Evolutionary conservation across 768 basidiomycete genomes (phyloP).

Genomic region (Daedalea quercina): DNA sequence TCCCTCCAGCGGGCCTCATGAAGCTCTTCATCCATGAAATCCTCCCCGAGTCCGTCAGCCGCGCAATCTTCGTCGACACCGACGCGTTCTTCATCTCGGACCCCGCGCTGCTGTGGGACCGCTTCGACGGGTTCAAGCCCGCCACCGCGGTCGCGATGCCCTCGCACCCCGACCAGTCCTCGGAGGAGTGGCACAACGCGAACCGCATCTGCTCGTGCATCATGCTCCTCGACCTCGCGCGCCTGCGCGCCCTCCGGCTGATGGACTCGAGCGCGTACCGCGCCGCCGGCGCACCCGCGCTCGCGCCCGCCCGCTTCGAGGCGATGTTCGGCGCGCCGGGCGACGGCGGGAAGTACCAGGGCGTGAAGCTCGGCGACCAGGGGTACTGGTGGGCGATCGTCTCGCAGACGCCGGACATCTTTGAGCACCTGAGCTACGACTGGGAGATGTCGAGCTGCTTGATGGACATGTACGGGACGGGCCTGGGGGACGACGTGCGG

Average conservation of each 20-base stretch:
- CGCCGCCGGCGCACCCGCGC: conserved; percentile 20
- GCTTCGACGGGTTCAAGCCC: conserved; percentile 28
- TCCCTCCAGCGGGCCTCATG: conserved; percentile 38
- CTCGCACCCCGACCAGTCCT: conserved; percentile 35
- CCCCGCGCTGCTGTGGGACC: conserved; percentile 39
- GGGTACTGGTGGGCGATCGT: conserved; percentile 51
- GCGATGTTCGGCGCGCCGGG: conserved; percentile 37
- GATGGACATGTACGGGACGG: conserved; percentile 37
- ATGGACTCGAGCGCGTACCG: conserved; percentile 41
- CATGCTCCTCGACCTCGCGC: conserved; percentile 44
- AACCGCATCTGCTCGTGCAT: conserved; percentile 45
- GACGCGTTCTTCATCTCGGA: conserved; percentile 45
- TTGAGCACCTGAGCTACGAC: conserved; percentile 36
- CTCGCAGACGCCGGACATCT: conserved; percentile 33
- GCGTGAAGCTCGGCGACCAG: conserved; percentile 45
- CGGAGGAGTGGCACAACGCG: conserved; percentile 37
- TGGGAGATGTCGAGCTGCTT: conserved; percentile 46
- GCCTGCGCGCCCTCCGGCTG: conserved; percentile 34
- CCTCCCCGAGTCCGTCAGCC: conserved; percentile 34
- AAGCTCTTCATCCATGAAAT: conserved; percentile 49
- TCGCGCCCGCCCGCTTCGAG: conserved; percentile 36
- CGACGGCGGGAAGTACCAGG: conserved; percentile 31
- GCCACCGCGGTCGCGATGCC: conserved; percentile 36
- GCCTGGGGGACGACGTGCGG: conserved; percentile 34
- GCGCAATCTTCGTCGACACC: conserved; percentile 45